phyloP scores from a whole-genome alignment of 352 stramenopile species.

The Globisporangium acanthophoron region DNA sequence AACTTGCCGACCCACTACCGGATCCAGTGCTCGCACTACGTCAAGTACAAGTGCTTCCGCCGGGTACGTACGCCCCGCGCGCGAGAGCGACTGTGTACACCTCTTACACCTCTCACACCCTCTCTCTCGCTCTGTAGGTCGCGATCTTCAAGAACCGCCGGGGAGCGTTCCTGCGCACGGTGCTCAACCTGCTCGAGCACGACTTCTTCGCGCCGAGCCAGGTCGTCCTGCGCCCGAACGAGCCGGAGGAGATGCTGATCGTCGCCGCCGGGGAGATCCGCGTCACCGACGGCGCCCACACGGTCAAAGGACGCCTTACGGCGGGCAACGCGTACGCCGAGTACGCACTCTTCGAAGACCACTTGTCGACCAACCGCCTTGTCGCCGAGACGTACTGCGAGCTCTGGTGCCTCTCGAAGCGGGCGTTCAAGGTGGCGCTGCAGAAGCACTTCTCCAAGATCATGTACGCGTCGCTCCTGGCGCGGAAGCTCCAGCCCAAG shows the following conservation, averaged over 20 bases:
- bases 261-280: slow-evolving; percentile 37
- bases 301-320: slow-evolving; percentile 20
- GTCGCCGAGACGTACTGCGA: slow-evolving; percentile 44
- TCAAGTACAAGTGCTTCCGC: slow-evolving; percentile 42
- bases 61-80: slow-evolving; percentile 8
- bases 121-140: slow-evolving; percentile 12
- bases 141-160: slow-evolving; percentile 39
- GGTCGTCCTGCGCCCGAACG: slow-evolving; percentile 17
- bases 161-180: slow-evolving; percentile 44
- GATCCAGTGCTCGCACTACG: slow-evolving; percentile 40
- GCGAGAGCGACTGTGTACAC: no score
- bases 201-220: slow-evolving; percentile 50
- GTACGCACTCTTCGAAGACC: slow-evolving; percentile 41
- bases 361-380: slow-evolving; percentile 22
- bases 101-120: not conserved
- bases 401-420: slow-evolving; percentile 31
- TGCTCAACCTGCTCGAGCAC: slow-evolving; percentile 33
- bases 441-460: slow-evolving; percentile 53
- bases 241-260: slow-evolving; percentile 53
- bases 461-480: slow-evolving; percentile 38
- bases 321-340: slow-evolving; percentile 36
- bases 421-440: slow-evolving; percentile 36
- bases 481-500: slow-evolving; percentile 16
- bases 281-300: slow-evolving; percentile 18
- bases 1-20: slow-evolving; percentile 46